Evolutionary conservation across 2,329 filamentous ascomycete species (phyloP).

Genomic region (Beauveria medogensis): DNA sequence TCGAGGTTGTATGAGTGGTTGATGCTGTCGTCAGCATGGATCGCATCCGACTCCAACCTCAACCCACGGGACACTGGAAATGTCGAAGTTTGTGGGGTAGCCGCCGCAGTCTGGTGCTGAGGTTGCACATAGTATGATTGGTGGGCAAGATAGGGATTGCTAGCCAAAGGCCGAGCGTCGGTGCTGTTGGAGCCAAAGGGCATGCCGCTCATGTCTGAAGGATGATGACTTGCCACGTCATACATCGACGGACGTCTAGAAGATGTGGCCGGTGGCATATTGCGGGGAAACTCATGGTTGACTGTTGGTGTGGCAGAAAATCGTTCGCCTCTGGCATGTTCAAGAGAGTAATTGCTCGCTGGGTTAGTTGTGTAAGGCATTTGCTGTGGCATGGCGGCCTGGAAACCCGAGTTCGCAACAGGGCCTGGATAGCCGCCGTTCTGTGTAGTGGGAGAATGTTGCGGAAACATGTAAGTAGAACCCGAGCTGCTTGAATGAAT

Average conservation of each 20-base stretch:
- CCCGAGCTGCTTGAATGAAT: neutral
- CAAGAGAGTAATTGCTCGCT: slow-evolving; percentile 17
- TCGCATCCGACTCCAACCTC: slow-evolving; percentile 15
- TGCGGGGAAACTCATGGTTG: slow-evolving; percentile 18
- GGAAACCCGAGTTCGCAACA: neutral
- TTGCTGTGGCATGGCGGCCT: neutral
- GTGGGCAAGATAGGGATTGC: slow-evolving; percentile 11
- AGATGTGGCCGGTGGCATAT: slow-evolving; percentile 17
- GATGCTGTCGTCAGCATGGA: neutral
- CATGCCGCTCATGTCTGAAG: slow-evolving; percentile 13
- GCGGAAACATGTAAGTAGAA: neutral
- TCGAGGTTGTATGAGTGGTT: neutral
- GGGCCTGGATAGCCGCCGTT: neutral
- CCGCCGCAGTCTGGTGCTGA: slow-evolving; percentile 12
- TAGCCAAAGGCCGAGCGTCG: slow-evolving; percentile 11
- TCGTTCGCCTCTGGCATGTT: slow-evolving; percentile 11
- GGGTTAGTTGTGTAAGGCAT: neutral
- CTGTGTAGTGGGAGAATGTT: neutral
- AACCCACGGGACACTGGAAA: slow-evolving; percentile 16
- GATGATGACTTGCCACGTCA: slow-evolving; percentile 13
- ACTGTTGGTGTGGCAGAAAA: slow-evolving; percentile 14
- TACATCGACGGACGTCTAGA: slow-evolving; percentile 16
- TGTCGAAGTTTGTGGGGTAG: slow-evolving; percentile 11
- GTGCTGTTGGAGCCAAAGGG: slow-evolving; percentile 7
- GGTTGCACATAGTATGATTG: slow-evolving; percentile 16